phyloP scores from a whole-genome alignment of 345 rosid genomes.

The Sapria himalayana region DNA sequence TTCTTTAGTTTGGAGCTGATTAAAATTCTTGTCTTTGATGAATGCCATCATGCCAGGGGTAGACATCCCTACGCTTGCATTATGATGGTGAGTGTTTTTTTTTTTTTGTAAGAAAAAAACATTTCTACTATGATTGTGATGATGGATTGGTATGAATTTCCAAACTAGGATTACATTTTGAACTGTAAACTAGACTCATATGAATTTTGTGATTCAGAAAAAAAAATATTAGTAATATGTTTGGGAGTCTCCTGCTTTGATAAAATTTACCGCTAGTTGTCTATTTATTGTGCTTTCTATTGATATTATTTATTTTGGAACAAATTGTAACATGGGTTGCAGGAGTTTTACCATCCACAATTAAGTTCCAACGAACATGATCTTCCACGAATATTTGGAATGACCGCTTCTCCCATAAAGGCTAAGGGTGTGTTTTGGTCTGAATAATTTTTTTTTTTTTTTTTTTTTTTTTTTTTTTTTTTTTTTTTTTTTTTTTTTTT shows the following conservation, averaged over 20 bases:
- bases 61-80: slow-evolving; percentile 58
- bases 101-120: too few species aligned
- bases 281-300: too few species aligned
- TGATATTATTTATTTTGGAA: background rate
- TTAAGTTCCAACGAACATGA: slow-evolving; percentile 11
- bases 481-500: background rate
- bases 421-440: slow-evolving; percentile 34
- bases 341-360: slow-evolving; percentile 66
- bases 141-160: too few species aligned
- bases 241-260: too few species aligned
- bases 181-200: too few species aligned
- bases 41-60: slow-evolving; percentile 78
- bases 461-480: background rate
- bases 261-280: too few species aligned
- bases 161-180: too few species aligned
- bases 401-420: slow-evolving; percentile 88
- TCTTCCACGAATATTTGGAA: slow-evolving; percentile 71
- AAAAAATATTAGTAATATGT: too few species aligned
- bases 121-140: too few species aligned
- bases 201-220: too few species aligned
- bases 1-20: slow-evolving; percentile 34
- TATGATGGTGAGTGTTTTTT: slow-evolving; percentile 40
- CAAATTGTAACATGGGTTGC: slow-evolving; percentile 5
- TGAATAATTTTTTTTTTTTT: background rate
- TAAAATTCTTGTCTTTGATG: slow-evolving; percentile 70